These are phyloP conservation scores for Botryosphaeria dothidea DNA, from an alignment of 2,329 filamentous ascomycete genomes.

Conservation along the genomic window DNA sequence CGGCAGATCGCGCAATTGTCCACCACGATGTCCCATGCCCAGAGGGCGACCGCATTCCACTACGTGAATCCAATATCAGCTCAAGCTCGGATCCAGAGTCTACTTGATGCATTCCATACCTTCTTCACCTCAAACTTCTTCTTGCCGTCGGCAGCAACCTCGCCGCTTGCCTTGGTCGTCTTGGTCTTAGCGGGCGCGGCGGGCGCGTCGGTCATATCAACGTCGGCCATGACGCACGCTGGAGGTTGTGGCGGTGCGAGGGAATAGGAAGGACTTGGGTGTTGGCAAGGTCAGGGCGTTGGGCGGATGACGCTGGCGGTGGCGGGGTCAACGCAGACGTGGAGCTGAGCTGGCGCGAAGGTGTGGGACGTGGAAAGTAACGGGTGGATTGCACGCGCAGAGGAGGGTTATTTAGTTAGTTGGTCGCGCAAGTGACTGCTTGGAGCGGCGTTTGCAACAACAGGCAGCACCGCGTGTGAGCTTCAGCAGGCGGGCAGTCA, in stretches of 20 bases:
- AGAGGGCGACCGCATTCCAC: slow-evolving; percentile 98
- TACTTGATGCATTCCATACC: slow-evolving; percentile 52
- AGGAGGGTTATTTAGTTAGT: not conserved
- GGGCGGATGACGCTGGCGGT: not conserved
- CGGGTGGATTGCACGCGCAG: not conserved
- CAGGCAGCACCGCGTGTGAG: not conserved
- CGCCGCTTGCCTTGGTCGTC: slow-evolving; percentile 53
- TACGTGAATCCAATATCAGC: slow-evolving; percentile 40
- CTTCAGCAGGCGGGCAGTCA: not conserved
- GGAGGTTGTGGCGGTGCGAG: not conserved
- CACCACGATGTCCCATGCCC: slow-evolving; percentile 99
- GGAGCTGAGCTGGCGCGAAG: not conserved
- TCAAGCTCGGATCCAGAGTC: not conserved
- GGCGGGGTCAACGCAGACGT: not conserved
- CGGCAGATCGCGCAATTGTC: slow-evolving; percentile 99
- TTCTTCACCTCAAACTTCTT: slow-evolving; percentile 99
- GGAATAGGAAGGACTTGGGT: not conserved
- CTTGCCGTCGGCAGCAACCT: slow-evolving; percentile 57
- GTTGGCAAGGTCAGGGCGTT: not conserved
- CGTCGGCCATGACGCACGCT: slow-evolving; percentile 73
- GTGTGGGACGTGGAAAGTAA: not conserved
- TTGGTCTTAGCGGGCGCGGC: slow-evolving; percentile 52
- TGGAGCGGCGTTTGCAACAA: not conserved
- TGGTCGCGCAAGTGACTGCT: not conserved
- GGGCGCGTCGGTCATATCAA: slow-evolving; percentile 91